A percentile compares a stretch with the other conserved stretches of the same genome.
Evolutionary conservation across 257 asterid species (phyloP).

Genomic region (Anisodus acutangulus): DNA sequence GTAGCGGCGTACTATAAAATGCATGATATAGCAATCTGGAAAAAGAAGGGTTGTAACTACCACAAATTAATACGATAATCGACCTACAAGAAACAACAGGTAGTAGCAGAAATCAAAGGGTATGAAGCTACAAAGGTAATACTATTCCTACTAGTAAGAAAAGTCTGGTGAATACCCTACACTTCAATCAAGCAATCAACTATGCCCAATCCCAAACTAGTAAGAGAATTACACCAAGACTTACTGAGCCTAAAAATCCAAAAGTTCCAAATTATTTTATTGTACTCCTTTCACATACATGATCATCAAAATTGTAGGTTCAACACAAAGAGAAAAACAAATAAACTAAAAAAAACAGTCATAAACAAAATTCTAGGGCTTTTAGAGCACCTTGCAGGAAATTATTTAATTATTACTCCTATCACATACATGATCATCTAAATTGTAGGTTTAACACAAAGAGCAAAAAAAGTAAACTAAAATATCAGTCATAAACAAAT

Average conservation of each 20-base stretch:
- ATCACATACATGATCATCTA: not conserved
- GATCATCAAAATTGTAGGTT: constrained; percentile 9
- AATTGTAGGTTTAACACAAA: too few species aligned
- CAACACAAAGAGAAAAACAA: not conserved
- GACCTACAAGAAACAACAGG: too few species aligned
- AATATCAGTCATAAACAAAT: too few species aligned
- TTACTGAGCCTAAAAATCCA: not conserved
- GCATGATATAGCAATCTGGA: too few species aligned
- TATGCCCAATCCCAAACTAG: constrained; percentile 19
- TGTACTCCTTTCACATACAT: constrained; percentile 1
- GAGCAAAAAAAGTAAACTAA: too few species aligned
- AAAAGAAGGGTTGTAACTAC: too few species aligned
- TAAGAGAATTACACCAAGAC: not conserved
- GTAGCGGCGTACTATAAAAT: too few species aligned
- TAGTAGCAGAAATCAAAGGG: too few species aligned
- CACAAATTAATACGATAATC: too few species aligned
- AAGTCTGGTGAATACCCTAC: not conserved
- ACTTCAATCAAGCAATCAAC: not conserved
- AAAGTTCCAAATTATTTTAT: not conserved
- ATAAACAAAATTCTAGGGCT: not conserved
- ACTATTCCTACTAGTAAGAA: too few species aligned
- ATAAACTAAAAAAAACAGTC: not conserved
- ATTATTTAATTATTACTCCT: not conserved
- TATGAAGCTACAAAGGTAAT: too few species aligned
- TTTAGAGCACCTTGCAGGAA: constrained; percentile 54